These are phyloP conservation scores for Lactarius deliciosus DNA, from an alignment of 768 basidiomycete genomes.

Conservation along the genomic window DNA sequence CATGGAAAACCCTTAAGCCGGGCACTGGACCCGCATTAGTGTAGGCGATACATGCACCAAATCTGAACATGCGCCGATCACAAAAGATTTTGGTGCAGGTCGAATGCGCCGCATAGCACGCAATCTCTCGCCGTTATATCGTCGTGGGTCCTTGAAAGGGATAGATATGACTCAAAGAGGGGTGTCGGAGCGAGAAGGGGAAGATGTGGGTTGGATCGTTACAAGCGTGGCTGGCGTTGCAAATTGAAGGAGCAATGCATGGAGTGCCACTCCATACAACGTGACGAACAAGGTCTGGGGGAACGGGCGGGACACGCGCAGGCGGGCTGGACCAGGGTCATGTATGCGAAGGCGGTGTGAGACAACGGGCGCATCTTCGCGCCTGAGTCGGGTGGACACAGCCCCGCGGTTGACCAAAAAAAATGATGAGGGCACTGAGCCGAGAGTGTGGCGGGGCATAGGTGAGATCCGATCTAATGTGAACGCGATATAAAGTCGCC, in stretches of 20 bases:
- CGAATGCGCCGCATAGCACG: background rate
- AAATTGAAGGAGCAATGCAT: background rate
- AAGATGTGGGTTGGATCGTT: background rate
- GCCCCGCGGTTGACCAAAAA: background rate
- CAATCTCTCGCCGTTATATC: background rate
- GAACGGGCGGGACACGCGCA: background rate
- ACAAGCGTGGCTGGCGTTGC: background rate
- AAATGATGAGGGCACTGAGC: background rate
- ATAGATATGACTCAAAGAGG: background rate
- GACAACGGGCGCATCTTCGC: background rate
- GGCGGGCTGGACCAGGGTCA: background rate
- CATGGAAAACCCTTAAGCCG: slow-evolving; percentile 3
- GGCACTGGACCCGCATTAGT: slow-evolving; percentile 5
- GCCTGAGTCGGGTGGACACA: slow-evolving; percentile 1
- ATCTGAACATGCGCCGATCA: slow-evolving; percentile 15
- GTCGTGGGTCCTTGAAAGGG: background rate
- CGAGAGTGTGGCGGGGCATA: background rate
- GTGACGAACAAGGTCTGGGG: background rate
- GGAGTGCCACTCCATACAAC: background rate
- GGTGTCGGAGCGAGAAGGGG: background rate
- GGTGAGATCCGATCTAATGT: slow-evolving; percentile 17
- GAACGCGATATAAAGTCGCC: slow-evolving; percentile 12
- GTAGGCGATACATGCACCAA: slow-evolving; percentile 17
- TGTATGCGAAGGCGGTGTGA: background rate
- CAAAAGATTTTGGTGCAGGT: background rate